Evolutionary conservation across 306 rosid genomes (phyloP), one percentile per base, ranked within the genome.

Genomic region (Corylus heterophylla): DNA sequence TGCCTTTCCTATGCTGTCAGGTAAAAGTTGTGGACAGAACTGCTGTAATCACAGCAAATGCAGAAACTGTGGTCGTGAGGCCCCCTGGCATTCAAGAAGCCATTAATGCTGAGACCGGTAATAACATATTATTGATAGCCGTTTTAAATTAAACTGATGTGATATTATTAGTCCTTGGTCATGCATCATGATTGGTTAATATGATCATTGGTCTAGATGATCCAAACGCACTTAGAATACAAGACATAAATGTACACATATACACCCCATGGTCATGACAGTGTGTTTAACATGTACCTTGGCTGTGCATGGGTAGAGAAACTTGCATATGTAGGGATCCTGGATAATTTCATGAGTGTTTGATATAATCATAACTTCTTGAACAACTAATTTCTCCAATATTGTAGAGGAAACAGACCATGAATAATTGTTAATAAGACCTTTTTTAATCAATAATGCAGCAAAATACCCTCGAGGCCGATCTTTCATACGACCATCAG

Each of bases 401-500:
- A n/a, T n/a, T 18, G 7, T 18, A 0, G 1, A n/a, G 44, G 18
- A 22, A 76, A 31, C 8, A 54, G 54, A 56, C 51, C 75, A 54
- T 75, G 54, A 31, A 31, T 75, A 71, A 7, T 20, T 71, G 50
- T 17, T 82, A 27, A n/a, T 48, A 17, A 81, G 79, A 20, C 78
- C 80, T 50, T 78, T n/a, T 49, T 79, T 31, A 61, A 62, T 83
- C 82, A 44, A 73, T 35, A 25, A 59, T 86, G 88, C 89, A 85
- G 98, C 79, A 18, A 91, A 91, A 78, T 84, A 89, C 86, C 74
- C 88, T 39, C 85, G 87, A 75, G 96, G 98, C 79, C 90, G 97
- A 73, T 94, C 91, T 83, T 94, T 94, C 85, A 90, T 94, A 74
- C 84, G 98, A 54, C 98, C 98, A 84, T 95, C 98, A 6, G 98